Conservation (phyloP, 2,329 filamentous ascomycete genomes). For the Claviceps spartinae region DNA sequence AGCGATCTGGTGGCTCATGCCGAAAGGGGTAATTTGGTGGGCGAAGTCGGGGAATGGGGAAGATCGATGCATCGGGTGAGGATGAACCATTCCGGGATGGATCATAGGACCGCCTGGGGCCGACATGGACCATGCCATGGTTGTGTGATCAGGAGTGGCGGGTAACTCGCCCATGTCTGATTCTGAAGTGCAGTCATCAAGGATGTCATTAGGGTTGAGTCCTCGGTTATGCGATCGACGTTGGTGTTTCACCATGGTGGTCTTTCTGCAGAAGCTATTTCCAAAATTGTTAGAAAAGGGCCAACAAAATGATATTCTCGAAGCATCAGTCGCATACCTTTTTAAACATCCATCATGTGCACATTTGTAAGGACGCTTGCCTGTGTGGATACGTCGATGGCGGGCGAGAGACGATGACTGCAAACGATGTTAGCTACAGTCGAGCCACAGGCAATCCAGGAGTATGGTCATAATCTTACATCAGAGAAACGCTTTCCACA, state of each 20-base stretch:
- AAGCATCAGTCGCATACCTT: slow-evolving; percentile 26
- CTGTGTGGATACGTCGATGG: slow-evolving; percentile 52
- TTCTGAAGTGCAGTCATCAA: slow-evolving; percentile 41
- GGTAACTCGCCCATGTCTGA: slow-evolving; percentile 46
- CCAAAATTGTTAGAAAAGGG: not conserved
- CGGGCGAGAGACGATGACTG: slow-evolving; percentile 53
- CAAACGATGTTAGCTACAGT: slow-evolving; percentile 4
- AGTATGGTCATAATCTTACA: slow-evolving; percentile 28
- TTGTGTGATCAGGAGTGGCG: slow-evolving; percentile 40
- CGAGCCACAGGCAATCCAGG: not conserved
- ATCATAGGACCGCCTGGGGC: slow-evolving; percentile 24
- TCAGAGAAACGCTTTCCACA: slow-evolving; percentile 60
- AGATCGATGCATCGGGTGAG: slow-evolving; percentile 34
- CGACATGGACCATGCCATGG: slow-evolving; percentile 37
- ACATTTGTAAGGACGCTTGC: slow-evolving; percentile 53
- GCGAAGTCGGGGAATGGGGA: slow-evolving; percentile 41
- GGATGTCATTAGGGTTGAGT: slow-evolving; percentile 37
- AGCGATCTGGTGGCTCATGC: slow-evolving; percentile 25
- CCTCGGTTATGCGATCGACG: slow-evolving; percentile 47
- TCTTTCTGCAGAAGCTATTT: slow-evolving; percentile 55
- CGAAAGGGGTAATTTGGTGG: slow-evolving; percentile 33
- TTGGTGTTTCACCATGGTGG: slow-evolving; percentile 57
- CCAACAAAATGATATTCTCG: too few relatives aligned
- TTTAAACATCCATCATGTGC: slow-evolving; percentile 48
- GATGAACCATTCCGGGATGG: slow-evolving; percentile 22